Percentiles rank a stretch among this genome's conserved stretches.
Evolutionary conservation across 2,329 filamentous ascomycete species (phyloP).

Genomic region (Fusarium fracticaudum): DNA sequence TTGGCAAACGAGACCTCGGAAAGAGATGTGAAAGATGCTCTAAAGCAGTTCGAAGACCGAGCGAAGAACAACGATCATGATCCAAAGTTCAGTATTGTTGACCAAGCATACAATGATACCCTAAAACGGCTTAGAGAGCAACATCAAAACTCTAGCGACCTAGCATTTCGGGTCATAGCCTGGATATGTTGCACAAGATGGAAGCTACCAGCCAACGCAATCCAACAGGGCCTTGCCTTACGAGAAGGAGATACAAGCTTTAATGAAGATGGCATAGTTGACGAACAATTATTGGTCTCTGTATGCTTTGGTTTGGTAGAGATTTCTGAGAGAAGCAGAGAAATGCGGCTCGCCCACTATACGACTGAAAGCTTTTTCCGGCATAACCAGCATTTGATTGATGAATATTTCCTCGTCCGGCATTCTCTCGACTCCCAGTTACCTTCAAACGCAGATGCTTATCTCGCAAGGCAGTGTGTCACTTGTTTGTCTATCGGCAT

Average conservation of each 20-base stretch:
- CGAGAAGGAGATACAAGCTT: fast-evolving
- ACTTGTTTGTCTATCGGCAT: too few species aligned
- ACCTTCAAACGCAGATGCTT: fast-evolving
- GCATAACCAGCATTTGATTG: fast-evolving
- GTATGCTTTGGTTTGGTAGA: too few species aligned
- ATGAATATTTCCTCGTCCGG: too few species aligned
- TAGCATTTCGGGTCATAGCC: neutral
- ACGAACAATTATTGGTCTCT: fast-evolving
- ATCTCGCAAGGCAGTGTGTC: too few species aligned
- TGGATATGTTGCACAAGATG: neutral
- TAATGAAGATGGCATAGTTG: fast-evolving
- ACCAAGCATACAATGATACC: neutral
- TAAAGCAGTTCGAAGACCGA: fast-evolving
- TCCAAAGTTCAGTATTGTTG: neutral
- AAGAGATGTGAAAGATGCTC: neutral
- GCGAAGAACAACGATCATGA: neutral
- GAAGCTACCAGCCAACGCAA: fast-evolving
- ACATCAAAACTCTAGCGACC: neutral
- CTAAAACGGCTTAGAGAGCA: fast-evolving
- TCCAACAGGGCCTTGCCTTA: too few species aligned
- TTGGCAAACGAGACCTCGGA: fast-evolving
- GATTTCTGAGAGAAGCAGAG: fast-evolving
- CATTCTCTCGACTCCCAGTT: too few species aligned
- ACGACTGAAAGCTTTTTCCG: fast-evolving
- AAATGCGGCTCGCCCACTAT: too few species aligned